Evolutionary conservation across 2,329 filamentous ascomycete species (phyloP).

Genomic region (Trichoderma guizhouense): DNA sequence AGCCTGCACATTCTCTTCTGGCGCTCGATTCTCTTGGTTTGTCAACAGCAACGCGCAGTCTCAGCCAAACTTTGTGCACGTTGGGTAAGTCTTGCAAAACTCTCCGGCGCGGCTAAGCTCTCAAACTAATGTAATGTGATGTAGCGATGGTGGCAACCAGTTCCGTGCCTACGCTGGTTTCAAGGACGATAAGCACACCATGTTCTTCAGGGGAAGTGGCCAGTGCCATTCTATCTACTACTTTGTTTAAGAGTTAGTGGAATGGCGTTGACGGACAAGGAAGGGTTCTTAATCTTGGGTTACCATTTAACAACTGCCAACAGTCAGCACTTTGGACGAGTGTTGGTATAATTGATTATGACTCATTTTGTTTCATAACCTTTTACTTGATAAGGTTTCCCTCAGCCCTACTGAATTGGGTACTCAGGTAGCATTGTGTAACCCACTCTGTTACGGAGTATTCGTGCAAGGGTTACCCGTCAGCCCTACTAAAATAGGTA

Average conservation of each 20-base stretch:
- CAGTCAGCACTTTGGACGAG: not conserved
- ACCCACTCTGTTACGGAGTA: not conserved
- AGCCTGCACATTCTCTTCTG: not conserved
- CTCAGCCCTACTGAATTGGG: not conserved
- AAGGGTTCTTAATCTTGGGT: not conserved
- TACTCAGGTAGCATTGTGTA: not conserved
- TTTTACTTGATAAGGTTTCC: not conserved
- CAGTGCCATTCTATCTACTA: constrained; percentile 4
- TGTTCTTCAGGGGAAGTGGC: not conserved
- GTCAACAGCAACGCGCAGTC: not conserved
- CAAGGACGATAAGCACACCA: not conserved
- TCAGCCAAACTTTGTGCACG: not conserved
- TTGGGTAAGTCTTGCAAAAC: constrained; percentile 4
- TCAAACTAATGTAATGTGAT: not conserved
- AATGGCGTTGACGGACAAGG: not conserved
- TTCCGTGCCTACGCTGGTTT: constrained; percentile 4
- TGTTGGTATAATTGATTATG: not conserved
- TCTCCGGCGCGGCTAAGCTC: not conserved
- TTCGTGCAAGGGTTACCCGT: not conserved
- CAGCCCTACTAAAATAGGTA: not conserved
- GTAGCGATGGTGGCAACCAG: constrained; percentile 5
- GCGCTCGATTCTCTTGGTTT: not conserved
- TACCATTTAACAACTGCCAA: not conserved
- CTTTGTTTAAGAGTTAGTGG: not conserved
- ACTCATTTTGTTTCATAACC: not conserved